Percentiles rank a stretch among this genome's conserved stretches.
Conservation (phyloP, 2,329 filamentous ascomycete genomes). For the Colletotrichum gloeosporioides region DNA sequence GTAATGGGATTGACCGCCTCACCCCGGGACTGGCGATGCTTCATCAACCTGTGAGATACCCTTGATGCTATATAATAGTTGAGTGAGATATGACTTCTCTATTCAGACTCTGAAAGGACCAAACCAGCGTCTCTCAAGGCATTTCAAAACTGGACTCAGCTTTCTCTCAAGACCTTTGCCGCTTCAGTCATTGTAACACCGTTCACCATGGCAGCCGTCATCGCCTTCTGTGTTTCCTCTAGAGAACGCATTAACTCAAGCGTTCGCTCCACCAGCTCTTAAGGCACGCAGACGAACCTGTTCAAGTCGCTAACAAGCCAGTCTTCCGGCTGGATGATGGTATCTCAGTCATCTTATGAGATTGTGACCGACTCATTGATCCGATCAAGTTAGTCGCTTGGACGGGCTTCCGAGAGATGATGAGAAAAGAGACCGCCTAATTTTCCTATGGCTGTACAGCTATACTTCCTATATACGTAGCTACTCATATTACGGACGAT, state of each 20-base stretch:
- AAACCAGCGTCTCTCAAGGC: background rate
- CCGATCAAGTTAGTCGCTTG: background rate
- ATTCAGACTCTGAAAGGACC: fast-evolving
- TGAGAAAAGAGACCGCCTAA: background rate
- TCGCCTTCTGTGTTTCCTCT: background rate
- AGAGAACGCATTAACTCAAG: background rate
- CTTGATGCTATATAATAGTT: background rate
- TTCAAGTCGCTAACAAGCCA: background rate
- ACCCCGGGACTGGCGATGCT: background rate
- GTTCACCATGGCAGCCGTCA: background rate
- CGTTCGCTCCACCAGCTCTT: background rate
- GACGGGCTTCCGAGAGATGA: background rate
- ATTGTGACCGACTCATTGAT: background rate
- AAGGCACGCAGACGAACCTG: background rate
- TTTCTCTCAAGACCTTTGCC: background rate
- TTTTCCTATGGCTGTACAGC: fast-evolving
- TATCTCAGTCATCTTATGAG: background rate
- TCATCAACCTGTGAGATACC: background rate
- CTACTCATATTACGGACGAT: background rate
- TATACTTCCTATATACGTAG: background rate
- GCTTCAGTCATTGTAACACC: background rate
- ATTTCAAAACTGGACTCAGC: background rate
- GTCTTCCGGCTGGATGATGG: background rate
- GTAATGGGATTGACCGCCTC: no score
- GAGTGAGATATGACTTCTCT: background rate